These are phyloP conservation scores for Onygena corvina DNA, from an alignment of 2,329 filamentous ascomycete genomes.

Conservation along the genomic window DNA sequence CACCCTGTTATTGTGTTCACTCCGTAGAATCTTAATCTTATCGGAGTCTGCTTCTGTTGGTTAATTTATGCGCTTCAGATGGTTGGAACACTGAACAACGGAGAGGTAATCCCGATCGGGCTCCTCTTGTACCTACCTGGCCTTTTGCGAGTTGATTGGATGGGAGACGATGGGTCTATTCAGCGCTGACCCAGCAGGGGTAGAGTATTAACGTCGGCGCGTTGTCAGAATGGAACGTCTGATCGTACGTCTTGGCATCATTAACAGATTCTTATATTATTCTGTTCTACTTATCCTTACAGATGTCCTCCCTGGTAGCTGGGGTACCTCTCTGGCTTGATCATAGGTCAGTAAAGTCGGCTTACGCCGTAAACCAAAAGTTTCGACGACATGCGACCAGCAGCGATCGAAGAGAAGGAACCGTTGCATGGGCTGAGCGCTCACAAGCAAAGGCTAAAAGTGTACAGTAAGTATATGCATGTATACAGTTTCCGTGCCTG, in stretches of 20 bases:
- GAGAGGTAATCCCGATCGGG: slow-evolving; percentile 1
- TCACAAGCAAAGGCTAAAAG: neutral
- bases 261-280: no score
- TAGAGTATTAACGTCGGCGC: neutral
- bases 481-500: neutral
- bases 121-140: neutral
- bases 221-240: neutral
- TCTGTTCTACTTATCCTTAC: no score
- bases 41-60: slow-evolving; percentile 1
- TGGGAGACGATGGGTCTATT: neutral
- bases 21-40: slow-evolving; percentile 4
- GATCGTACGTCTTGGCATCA: neutral
- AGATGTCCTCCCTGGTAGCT: no score
- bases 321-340: no score
- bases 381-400: neutral
- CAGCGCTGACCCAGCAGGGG: slow-evolving; percentile 1
- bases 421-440: neutral
- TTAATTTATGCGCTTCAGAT: neutral
- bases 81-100: neutral
- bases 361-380: neutral
- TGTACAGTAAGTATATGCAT: neutral
- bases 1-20: neutral
- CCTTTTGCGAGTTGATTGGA: neutral
- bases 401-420: neutral
- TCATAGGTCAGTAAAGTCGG: no score